Base-by-base conservation (phyloP, 805 yeast species). In the Saccharomyces jurei region DNA sequence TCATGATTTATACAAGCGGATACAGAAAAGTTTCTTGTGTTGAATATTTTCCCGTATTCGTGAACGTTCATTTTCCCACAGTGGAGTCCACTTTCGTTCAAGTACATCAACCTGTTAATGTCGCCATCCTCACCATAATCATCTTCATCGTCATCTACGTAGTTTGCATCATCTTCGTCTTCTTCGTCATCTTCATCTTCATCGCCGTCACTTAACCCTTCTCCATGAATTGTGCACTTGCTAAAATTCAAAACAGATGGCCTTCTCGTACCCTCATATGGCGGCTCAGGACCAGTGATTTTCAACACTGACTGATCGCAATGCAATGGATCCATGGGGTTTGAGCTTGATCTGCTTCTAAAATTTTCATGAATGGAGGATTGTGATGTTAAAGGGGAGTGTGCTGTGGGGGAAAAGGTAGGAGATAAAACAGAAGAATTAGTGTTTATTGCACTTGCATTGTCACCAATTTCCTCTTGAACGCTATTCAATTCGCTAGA, bases 11-110 rank as follows among this genome's bases (percentile, higher is more conserved):
- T 6, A 17, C 44, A 9, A 6, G 2, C 13, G 8, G 25, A 8
- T 17, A 36, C 25, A 10, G 25, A 21, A 21, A 9, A 6, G 11
- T 17, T 36, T 17, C 11, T 36, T 6, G 44, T 17, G 17, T 9
- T 17, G 44, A 36, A 36, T 36, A 21, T 21, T 3, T 22, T 36
- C 4, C 44, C 25, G 11, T 17, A 36, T 17, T 17, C 41, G 14
- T 13, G 4, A 17, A 36, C 22, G 4, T 36, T 3, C 25, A 25
- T 22, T 6, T 10, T 21, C 25, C 60, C 58, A 51, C 62, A 67
- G 49, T 63, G 69, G 36, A 58, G 62, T 4, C 62, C 59, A 2
- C 68, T 70, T 52, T 66, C 71, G 17, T 64, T 67, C 21, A 56
- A 57, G 44, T 63, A 61, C n/a, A 62, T 55, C 14, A 71, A 59